Evolutionary conservation across 2,329 filamentous ascomycete species (phyloP).

Genomic region (Sphaerulina vaccinii): DNA sequence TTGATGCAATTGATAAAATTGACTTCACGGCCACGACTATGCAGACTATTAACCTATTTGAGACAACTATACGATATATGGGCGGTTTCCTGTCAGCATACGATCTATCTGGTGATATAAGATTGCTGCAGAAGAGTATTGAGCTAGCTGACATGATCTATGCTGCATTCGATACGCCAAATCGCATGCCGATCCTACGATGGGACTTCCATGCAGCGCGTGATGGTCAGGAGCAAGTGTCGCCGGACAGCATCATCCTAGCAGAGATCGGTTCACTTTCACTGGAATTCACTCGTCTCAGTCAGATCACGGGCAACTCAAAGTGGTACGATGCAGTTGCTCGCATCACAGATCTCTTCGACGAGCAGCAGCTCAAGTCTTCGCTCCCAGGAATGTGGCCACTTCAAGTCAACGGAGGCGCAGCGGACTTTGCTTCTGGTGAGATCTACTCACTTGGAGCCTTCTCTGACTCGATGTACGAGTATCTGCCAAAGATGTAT

Average conservation of each 20-base stretch:
- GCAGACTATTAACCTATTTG: slow-evolving; percentile 63
- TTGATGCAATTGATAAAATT: slow-evolving; percentile 57
- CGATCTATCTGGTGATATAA: slow-evolving; percentile 58
- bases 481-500: slow-evolving; percentile 36
- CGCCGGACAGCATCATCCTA: slow-evolving; percentile 40
- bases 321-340: slow-evolving; percentile 63
- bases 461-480: slow-evolving; percentile 39
- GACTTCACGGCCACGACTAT: slow-evolving; percentile 58
- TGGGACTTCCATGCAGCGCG: slow-evolving; percentile 54
- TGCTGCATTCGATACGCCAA: slow-evolving; percentile 66
- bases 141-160: slow-evolving; percentile 66
- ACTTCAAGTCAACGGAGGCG: slow-evolving; percentile 49
- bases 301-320: slow-evolving; percentile 60
- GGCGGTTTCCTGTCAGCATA: slow-evolving; percentile 69
- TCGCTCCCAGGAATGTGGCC: slow-evolving; percentile 64
- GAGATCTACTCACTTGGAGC: slow-evolving; percentile 34
- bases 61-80: slow-evolving; percentile 70
- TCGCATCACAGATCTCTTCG: slow-evolving; percentile 57
- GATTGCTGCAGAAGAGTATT: slow-evolving; percentile 60
- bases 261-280: slow-evolving; percentile 59
- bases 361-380: slow-evolving; percentile 54
- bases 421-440: slow-evolving; percentile 36
- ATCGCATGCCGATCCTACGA: slow-evolving; percentile 62
- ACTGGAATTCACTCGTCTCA: slow-evolving; percentile 64
- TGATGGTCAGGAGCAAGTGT: slow-evolving; percentile 31